Base-by-base conservation (phyloP, 2,329 filamentous ascomycete genomes). In the Hypocrella siamensis region DNA sequence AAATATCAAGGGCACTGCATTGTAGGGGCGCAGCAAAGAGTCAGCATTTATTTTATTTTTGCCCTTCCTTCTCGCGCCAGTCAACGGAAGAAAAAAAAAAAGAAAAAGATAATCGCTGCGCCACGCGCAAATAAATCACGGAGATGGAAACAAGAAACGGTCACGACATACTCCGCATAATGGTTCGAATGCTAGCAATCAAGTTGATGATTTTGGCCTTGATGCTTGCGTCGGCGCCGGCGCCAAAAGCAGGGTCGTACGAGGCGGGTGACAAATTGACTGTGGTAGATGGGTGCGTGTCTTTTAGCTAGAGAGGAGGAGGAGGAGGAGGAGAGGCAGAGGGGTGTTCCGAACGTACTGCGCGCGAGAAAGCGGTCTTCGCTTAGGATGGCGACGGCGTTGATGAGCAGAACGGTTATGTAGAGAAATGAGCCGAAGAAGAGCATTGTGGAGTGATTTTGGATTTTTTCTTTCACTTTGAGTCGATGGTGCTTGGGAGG, bases 361-460 rank as follows among this genome's bases (percentile, higher is more conserved):
- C 54, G 78, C 60, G 79, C 58, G 42, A 93, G 80, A 57, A 93
- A 93, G 39, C 85, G 79, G 60, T 93, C 85, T 71, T 93, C 86
- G 46, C 84, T 93, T 42, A 96, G 79, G 50, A 94, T 75, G 40
- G 86, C 84, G 51, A 96, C 79, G 42, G 84, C 83, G 58, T 98
- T 98, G 58, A 90, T 76, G 52, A 96, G 71, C 48, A 96, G 82
- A 52, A 93, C 67, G 44, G 75, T 70, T 43, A 88, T 52, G 55
- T 88, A 86, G 53, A 90, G 65, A 36, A 90, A 67, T 47, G 75
- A 81, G 33, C 68, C 67, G 40, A 73, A 60, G 61, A 86, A 69
- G 41, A 84, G 63, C 77, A 83, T 82, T 31, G 35, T 49, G 46
- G 40, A 6, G 19, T 10, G 22, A n/a, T n/a, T 14, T 12, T 9